Evolutionary conservation across 495 filamentous ascomycete species (phyloP).

Genomic region (Penicillium atrosanguineum): DNA sequence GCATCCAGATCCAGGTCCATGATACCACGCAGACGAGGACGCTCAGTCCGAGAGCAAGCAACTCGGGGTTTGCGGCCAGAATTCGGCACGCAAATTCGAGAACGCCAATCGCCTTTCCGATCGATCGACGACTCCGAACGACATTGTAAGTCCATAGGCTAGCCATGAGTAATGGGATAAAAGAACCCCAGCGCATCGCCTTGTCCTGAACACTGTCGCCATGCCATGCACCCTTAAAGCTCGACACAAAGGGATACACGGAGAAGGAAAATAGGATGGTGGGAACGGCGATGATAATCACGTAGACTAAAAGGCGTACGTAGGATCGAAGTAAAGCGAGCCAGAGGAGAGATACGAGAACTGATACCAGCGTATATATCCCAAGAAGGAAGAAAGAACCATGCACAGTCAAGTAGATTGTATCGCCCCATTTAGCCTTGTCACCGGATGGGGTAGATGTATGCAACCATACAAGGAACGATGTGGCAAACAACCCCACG

Average conservation of each 20-base stretch:
- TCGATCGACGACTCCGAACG: conserved; percentile 71
- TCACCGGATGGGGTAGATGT: conserved; percentile 63
- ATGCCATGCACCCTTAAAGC: conserved; percentile 70
- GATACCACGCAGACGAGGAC: conserved; percentile 71
- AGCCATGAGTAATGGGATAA: conserved; percentile 70
- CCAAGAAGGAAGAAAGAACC: conserved; percentile 85
- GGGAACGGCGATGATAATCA: conserved; percentile 80
- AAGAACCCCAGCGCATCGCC: conserved; percentile 83
- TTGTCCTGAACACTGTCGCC: conserved; percentile 77
- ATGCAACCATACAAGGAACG: conserved; percentile 84
- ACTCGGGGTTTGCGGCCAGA: conserved; percentile 75
- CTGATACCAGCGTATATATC: conserved; percentile 84
- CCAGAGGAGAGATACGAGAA: conserved; percentile 87
- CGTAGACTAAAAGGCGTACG: conserved; percentile 72
- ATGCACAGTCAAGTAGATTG: conserved; percentile 86
- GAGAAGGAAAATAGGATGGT: conserved; percentile 82
- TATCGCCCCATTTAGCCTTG: conserved; percentile 74
- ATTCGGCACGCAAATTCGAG: conserved; percentile 90
- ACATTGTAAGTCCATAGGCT: conserved; percentile 80
- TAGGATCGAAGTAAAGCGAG: conserved; percentile 83
- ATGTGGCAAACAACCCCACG: conserved; percentile 79
- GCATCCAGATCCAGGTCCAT: conserved; percentile 95
- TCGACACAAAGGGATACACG: conserved; percentile 86
- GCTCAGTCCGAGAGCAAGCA: conserved; percentile 78
- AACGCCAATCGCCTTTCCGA: conserved; percentile 77